Base-by-base conservation (phyloP, 768 basidiomycete species). In the Suillus spraguei region DNA sequence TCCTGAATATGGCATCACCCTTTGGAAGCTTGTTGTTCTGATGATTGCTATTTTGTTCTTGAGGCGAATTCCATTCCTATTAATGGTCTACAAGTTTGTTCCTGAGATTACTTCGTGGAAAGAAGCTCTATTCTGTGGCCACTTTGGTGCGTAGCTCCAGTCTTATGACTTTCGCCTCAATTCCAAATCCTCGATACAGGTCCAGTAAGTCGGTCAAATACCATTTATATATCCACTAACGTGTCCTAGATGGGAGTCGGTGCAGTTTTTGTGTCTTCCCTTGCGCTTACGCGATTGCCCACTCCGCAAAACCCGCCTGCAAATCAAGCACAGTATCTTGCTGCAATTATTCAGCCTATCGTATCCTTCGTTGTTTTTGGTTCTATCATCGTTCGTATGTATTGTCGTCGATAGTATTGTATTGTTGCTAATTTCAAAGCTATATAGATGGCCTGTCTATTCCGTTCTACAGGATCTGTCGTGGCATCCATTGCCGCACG, bases 91-190 rank as follows among this genome's bases (percentile, higher is more conserved):
- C 69, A 85, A 78, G 64, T 94, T 87, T 83, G 85, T 97, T n/a
- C 97, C 96, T 0, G 96, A 98, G 74, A 92, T 98, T 67, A 74
- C 77, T 44, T 88, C 84, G 22, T 92, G 94, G 87, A 82, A 85
- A 49, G 94, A 98, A 76, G 96, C 97, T 0, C 66, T 95, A 5
- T 97, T 99, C 72, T 87, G 84, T 5, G 97, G 97, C 4, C 95
- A 97, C 79, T 98, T 97, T 72, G 95, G 89, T 86, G 69, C 13
- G 70, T 44, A n/a, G 50, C 76, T 72, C 9, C 38, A 47, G 53
- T 42, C 42, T 14, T 5, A 14, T 39, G 39, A 20, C 42, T 42
- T 42, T 20, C 8, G 20, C 17, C 42, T 20, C 17, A 20, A 42
- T 20, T 42, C 20, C 17, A 9, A 20, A 41, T 17, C 16, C 16